Base-by-base conservation (phyloP, 306 rosid species). In the Geum urbanum region DNA sequence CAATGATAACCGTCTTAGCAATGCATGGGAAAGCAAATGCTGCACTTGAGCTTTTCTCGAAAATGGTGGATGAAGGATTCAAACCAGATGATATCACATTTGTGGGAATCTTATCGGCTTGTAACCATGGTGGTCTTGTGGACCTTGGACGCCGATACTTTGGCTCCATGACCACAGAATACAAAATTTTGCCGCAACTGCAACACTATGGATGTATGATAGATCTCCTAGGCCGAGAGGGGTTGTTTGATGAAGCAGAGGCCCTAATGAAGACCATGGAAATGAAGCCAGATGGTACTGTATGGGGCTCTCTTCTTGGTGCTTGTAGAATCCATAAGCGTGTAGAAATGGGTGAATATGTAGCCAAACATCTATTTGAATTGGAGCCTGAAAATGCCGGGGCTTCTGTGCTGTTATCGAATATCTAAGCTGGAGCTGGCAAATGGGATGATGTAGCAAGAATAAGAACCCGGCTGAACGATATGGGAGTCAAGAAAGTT, bases 381-480 rank as follows among this genome's bases (percentile, higher is more conserved):
- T 66, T 84, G 66, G 95, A 92, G 69, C 95, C 96, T 1, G 84
- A 86, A 69, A 92, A 87, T 72, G 73, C 91, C 3, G 91, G 91
- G 48, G 84, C 89, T 45, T 82, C 83, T 14, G 96, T 89, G 69
- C 87, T 86, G 66, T 76, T 92, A 68, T 89, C 98, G 40, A 92
- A 89, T 73, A 86, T 89, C 78, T 87, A 89, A 76, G 95, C 98
- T 35, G 79, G 83, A 71, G 96, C 89, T 65, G 81, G 88, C 5
- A 92, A 83, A 71, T 89, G 95, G 98, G 91, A 92, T 57, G 92
- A 88, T 74, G 96, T 86, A 48, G 95, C 92, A 20, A 85, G 84
- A 74, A 83, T 86, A 77, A 81, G 98, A 82, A 85, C 95, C 47
- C 83, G 55, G 75, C 76, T 89, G 48, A 88, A 89, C 50, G 95